Base-by-base conservation (phyloP, 2,329 filamentous ascomycete genomes). In the Thermoascus crustaceus region DNA sequence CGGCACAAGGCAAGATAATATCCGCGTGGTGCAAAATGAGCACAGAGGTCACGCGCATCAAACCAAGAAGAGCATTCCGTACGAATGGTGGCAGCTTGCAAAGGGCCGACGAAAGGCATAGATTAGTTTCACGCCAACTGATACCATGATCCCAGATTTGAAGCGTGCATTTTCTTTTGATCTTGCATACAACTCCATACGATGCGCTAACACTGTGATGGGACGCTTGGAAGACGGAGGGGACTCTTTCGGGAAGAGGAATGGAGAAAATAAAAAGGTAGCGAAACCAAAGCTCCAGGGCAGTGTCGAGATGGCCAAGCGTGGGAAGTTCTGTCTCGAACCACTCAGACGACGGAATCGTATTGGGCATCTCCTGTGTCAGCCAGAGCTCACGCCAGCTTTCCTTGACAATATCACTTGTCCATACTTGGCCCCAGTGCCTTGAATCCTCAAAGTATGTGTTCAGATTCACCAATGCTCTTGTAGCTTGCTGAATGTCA, bases 91-190 rank as follows among this genome's bases (percentile, higher is more conserved):
- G 62, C 3, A 71, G 58, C 32, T 66, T 64, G 49, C 64, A 71
- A 34, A 71, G 58, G 0, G 68, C 67, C 2, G 68, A 68, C 5
- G 65, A 69, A 22, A 71, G 60, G 44, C 66, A 68, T 22, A 70
- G 60, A 32, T 67, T 69, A 31, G 62, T 72, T 47, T 78, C 74
- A 41, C 75, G 63, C 74, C 74, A 78, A 29, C 69, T 71, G 42
- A 79, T 78, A 11, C 72, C 72, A 49, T 79, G 75, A 44, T 79
- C 75, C 75, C 75, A 79, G 38, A 79, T 75, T 43, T 76, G 73
- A 20, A 78, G 64, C 0, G 72, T 76, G 38, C 72, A 75, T 38
- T 71, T 69, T 17, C 72, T 66, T 54, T 75, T 75, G 44, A 78
- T 62, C 55, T 78, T 78, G 54, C 75, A 75, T 7, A 78, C 68